These are phyloP conservation scores for Blastomyces emzantsi DNA, from an alignment of 2,329 filamentous ascomycete species.

Conservation along the genomic window DNA sequence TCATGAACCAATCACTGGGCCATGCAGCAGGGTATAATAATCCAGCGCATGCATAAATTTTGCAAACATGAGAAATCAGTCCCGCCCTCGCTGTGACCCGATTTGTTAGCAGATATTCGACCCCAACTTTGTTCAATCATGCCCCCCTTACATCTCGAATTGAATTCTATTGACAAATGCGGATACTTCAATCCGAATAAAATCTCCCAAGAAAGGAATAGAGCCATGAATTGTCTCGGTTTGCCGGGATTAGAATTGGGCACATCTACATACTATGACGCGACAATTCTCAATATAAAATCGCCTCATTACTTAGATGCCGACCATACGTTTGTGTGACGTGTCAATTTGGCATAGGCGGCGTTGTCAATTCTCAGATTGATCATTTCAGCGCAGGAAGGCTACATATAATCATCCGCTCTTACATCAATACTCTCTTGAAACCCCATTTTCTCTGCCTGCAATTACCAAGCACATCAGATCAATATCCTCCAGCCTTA, in stretches of 20 bases:
- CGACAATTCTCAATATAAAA: background rate
- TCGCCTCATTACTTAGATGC: background rate
- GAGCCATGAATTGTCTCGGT: background rate
- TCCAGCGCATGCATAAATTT: too few relatives aligned
- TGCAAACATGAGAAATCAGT: too few relatives aligned
- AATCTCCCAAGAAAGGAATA: background rate
- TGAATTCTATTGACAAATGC: too few relatives aligned
- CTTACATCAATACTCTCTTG: background rate
- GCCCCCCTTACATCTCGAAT: too few relatives aligned
- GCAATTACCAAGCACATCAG: background rate
- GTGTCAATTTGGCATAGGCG: background rate
- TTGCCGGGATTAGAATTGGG: background rate
- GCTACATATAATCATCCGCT: background rate
- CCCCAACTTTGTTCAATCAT: too few relatives aligned
- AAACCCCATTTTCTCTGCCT: background rate
- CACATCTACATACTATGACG: background rate
- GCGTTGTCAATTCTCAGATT: background rate
- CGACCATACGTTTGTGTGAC: background rate
- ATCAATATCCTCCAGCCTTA: background rate
- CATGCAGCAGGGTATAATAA: too few relatives aligned
- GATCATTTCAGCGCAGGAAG: background rate
- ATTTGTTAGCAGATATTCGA: too few relatives aligned
- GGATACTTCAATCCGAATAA: too few relatives aligned
- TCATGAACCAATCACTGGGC: too few relatives aligned
- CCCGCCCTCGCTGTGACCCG: too few relatives aligned